Percentiles rank a stretch among this genome's conserved stretches.
Evolutionary conservation across 345 rosid species (phyloP).

Genomic region (Camelina hispida): DNA sequence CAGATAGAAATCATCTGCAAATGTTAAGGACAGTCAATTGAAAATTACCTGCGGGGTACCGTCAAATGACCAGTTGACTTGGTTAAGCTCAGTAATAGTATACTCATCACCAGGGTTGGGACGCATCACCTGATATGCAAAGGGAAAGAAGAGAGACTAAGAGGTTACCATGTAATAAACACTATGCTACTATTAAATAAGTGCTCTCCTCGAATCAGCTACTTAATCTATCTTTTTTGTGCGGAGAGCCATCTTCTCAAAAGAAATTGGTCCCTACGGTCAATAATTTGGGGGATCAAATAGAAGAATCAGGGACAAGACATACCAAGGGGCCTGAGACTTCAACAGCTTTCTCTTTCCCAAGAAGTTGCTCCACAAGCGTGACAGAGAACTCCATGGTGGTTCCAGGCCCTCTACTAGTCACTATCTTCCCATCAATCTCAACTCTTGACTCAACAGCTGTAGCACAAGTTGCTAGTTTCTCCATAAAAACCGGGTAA

Average conservation of each 20-base stretch:
- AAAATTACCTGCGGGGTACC: slow-evolving; percentile 63
- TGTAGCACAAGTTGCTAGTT: slow-evolving; percentile 62
- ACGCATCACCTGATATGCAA: slow-evolving; percentile 68
- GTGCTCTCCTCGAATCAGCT: background rate
- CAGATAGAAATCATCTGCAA: background rate
- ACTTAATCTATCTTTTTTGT: background rate
- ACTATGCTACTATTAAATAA: background rate
- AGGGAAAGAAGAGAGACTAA: background rate
- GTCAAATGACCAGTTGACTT: slow-evolving; percentile 65
- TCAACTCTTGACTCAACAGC: slow-evolving; percentile 92
- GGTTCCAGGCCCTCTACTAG: slow-evolving; percentile 92
- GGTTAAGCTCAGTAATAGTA: slow-evolving; percentile 71
- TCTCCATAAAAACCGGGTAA: slow-evolving; percentile 83
- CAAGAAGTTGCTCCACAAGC: slow-evolving; percentile 71
- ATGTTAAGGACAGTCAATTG: background rate
- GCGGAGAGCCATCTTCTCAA: background rate
- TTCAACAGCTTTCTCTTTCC: slow-evolving; percentile 83
- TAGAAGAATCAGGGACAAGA: background rate
- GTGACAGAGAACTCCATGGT: slow-evolving; percentile 86
- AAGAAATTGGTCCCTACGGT: background rate
- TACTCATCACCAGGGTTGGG: slow-evolving; percentile 77
- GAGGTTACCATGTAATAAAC: background rate
- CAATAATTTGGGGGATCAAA: too few relatives aligned
- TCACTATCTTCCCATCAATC: slow-evolving; percentile 70
- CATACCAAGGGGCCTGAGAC: slow-evolving; percentile 77